Percentiles rank a stretch among this genome's conserved stretches.
Evolutionary conservation across 768 basidiomycete species (phyloP).

Genomic region (Xerocomus brunneocitrinus): DNA sequence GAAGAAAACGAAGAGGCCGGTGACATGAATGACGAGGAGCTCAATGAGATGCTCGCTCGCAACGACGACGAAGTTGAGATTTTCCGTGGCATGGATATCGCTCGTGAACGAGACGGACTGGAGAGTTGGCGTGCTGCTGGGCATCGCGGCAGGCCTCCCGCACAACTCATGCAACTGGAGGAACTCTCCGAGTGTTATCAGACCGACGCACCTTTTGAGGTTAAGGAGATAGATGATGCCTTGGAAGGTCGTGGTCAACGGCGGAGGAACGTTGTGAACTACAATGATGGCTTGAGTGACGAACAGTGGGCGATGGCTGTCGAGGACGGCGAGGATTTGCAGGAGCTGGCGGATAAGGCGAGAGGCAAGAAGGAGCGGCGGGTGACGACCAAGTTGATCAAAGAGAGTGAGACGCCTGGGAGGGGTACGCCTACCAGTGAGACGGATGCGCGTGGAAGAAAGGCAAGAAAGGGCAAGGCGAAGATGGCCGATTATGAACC

Average conservation of each 20-base stretch:
- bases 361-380: slow-evolving; percentile 65
- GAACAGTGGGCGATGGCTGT: slow-evolving; percentile 89
- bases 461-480: slow-evolving; percentile 54
- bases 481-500: slow-evolving; percentile 52
- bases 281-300: slow-evolving; percentile 91
- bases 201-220: slow-evolving; percentile 77
- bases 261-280: slow-evolving; percentile 78
- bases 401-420: slow-evolving; percentile 56
- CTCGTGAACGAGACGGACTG: slow-evolving; percentile 65
- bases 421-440: slow-evolving; percentile 65
- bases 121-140: slow-evolving; percentile 70
- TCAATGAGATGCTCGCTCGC: slow-evolving; percentile 89
- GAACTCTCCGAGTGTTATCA: slow-evolving; percentile 94
- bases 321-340: slow-evolving; percentile 77
- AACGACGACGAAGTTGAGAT: slow-evolving; percentile 69
- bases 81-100: slow-evolving; percentile 79
- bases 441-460: slow-evolving; percentile 52
- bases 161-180: slow-evolving; percentile 73
- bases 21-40: slow-evolving; percentile 91
- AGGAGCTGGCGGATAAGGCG: slow-evolving; percentile 63
- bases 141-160: slow-evolving; percentile 73
- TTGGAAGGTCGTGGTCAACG: slow-evolving; percentile 82
- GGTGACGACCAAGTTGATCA: slow-evolving; percentile 51
- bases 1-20: slow-evolving; percentile 88
- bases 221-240: slow-evolving; percentile 45